These are phyloP conservation scores for Aegilops bicornis DNA, from an alignment of 176 grass and related monocot species.

Conservation along the genomic window DNA sequence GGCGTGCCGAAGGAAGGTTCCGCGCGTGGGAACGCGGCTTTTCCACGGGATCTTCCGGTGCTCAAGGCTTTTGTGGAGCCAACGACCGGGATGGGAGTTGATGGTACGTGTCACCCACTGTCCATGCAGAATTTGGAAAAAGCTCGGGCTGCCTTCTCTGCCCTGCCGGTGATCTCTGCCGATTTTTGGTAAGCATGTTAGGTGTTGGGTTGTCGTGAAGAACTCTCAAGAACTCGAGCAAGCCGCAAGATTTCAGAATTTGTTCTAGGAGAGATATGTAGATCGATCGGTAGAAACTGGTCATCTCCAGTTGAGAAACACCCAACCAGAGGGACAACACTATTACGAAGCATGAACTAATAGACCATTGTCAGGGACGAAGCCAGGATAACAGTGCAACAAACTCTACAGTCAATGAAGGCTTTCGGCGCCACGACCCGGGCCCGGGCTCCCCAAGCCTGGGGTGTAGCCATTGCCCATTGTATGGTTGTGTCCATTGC, in stretches of 20 bases:
- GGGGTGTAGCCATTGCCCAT: too few relatives aligned
- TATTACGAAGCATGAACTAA: too few relatives aligned
- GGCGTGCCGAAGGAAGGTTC: background rate
- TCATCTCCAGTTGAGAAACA: background rate
- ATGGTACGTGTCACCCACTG: background rate
- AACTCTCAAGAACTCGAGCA: too few relatives aligned
- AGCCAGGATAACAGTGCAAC: too few relatives aligned
- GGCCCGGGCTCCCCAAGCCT: too few relatives aligned
- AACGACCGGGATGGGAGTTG: background rate
- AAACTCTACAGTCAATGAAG: too few relatives aligned
- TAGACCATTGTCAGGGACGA: too few relatives aligned
- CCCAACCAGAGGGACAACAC: too few relatives aligned
- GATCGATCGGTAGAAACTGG: background rate
- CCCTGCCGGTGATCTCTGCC: background rate
- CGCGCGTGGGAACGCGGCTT: slow-evolving; percentile 36
- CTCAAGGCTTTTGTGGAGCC: background rate
- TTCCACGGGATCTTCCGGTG: slow-evolving; percentile 30
- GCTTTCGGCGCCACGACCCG: too few relatives aligned
- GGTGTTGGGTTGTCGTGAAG: too few relatives aligned
- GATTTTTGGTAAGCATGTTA: background rate
- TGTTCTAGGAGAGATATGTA: background rate
- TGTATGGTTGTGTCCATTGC: too few relatives aligned
- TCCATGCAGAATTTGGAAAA: background rate
- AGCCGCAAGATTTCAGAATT: too few relatives aligned
- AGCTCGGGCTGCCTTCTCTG: background rate